phyloP scores from a whole-genome alignment of 2,329 filamentous ascomycete genomes.

The Diaporthe ilicicola region DNA sequence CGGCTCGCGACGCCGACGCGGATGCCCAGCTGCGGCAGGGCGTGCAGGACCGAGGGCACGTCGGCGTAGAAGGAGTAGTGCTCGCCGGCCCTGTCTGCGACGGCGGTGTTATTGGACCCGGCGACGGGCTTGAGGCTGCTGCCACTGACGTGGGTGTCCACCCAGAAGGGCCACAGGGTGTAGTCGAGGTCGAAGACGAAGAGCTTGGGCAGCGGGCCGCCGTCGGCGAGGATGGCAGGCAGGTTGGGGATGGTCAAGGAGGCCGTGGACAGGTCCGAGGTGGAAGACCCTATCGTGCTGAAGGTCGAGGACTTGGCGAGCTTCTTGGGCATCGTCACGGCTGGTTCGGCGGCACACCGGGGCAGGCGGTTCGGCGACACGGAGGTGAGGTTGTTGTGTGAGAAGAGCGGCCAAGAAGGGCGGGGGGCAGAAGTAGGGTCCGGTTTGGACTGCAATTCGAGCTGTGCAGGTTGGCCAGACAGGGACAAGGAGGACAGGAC shows the following conservation, averaged over 20 bases:
- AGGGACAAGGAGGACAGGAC: no score
- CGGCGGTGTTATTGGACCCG: conserved; percentile 47
- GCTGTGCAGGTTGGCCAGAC: not conserved
- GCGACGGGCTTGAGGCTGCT: conserved; percentile 69
- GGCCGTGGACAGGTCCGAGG: conserved; percentile 36
- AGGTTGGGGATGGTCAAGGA: conserved; percentile 28
- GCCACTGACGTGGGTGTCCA: conserved; percentile 84
- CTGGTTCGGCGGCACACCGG: not conserved
- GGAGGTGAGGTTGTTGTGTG: not conserved
- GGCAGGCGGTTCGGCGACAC: not conserved
- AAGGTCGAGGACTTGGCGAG: conserved; percentile 33
- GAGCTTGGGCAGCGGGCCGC: conserved; percentile 79
- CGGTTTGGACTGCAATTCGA: not conserved
- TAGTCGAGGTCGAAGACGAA: conserved; percentile 97
- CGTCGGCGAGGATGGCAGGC: conserved; percentile 56
- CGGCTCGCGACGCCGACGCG: conserved; percentile 80
- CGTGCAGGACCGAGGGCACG: conserved; percentile 72
- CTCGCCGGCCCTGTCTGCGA: conserved; percentile 68
- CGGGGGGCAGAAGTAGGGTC: conserved; percentile 16
- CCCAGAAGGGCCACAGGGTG: conserved; percentile 99
- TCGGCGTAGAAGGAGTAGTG: conserved; percentile 75
- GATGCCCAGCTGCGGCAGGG: conserved; percentile 58
- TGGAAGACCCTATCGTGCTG: conserved; percentile 36
- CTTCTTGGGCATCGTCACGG: conserved; percentile 32
- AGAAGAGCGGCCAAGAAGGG: not conserved